Evolutionary conservation across 202 grass and related monocot species (phyloP), one percentile per base, ranked within the genome.

Genomic region (Saccharum hybrid): DNA sequence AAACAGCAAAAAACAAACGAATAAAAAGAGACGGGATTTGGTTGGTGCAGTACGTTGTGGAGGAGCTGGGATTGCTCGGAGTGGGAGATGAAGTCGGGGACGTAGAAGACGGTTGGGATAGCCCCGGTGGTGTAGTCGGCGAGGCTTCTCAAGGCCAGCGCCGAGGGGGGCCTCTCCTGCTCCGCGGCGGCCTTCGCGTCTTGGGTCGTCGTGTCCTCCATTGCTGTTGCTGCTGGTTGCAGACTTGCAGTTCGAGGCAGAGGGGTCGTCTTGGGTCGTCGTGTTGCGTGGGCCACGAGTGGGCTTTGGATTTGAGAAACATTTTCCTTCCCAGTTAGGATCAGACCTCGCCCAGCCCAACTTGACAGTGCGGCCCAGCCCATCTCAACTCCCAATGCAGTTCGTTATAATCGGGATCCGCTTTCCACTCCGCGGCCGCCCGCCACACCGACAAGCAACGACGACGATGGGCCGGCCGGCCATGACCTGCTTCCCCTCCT

Each of bases 31-130:
- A 10, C 1, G 38, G 62, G 63, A 72, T 67, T 72, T 30, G 6
- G 56, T 4, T 13, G 33, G 18, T n/a, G 46, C 0, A 31, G 72
- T 91, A 97, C 92, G 43, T 92, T 85, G 80, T 94, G 88, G 84
- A 97, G 88, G 40, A 97, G 85, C 68, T 90, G 84, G 39, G 86
- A 63, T 64, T 94, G 95, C 86, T 98, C 92, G 64, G 80, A 59
- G 51, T 83, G 15, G 67, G 92, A 80, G 83, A 94, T 81, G 90
- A 98, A 94, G 63, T 76, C 77, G 23, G 95, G 95, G 22, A 98
- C 74, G 74, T 94, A 98, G 76, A 88, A 40, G 43, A 94, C 0
- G 10, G 87, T 93, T 7, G 90, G 90, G 12, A 94, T 76, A 62
- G 77, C 74, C 11, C 88, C 88, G 2, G 94, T 38, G 7, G 85